Percentiles rank a stretch among this genome's conserved stretches.
Conservation (phyloP, 331 rosid species). For the Quercus tomentella region DNA sequence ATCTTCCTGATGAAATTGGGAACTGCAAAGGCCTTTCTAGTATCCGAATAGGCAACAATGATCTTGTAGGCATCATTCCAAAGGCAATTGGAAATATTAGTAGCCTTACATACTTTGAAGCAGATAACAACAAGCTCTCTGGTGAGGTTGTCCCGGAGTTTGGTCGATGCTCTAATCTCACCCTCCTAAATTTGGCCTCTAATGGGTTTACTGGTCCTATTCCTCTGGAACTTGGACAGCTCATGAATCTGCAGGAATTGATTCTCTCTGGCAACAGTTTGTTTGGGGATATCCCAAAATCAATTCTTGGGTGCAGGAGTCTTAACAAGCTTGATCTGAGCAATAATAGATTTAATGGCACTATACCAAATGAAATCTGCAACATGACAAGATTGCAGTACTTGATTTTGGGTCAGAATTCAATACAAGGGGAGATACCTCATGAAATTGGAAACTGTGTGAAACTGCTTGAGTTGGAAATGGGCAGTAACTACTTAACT, state of each 20-base stretch:
- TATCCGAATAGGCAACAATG: conserved; percentile 80
- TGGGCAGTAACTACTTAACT: conserved; percentile 85
- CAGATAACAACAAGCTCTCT: conserved; percentile 79
- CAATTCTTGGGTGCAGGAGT: conserved; percentile 70
- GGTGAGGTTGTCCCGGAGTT: conserved; percentile 68
- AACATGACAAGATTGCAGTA: conserved; percentile 81
- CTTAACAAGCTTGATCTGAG: conserved; percentile 95
- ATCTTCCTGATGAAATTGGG: conserved; percentile 76
- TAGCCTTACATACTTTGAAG: conserved; percentile 97
- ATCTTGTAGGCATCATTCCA: conserved; percentile 69
- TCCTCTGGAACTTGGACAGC: conserved; percentile 77
- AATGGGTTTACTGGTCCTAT: conserved; percentile 78
- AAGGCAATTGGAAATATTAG: conserved; percentile 79
- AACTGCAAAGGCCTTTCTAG: conserved; percentile 74
- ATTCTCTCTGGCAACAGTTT: conserved; percentile 81
- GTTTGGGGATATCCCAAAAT: conserved; percentile 73
- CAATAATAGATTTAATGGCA: conserved; percentile 88
- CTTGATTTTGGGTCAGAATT: conserved; percentile 84
- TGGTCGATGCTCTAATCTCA: conserved; percentile 74
- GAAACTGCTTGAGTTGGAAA: conserved; percentile 76
- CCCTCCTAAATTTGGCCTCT: conserved; percentile 90
- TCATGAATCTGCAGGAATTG: conserved; percentile 86
- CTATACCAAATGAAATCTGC: conserved; percentile 82
- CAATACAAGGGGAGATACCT: conserved; percentile 88
- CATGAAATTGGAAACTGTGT: conserved; percentile 82